These are phyloP conservation scores for Echium plantagineum DNA, from an alignment of 257 asterid species.

Conservation along the genomic window DNA sequence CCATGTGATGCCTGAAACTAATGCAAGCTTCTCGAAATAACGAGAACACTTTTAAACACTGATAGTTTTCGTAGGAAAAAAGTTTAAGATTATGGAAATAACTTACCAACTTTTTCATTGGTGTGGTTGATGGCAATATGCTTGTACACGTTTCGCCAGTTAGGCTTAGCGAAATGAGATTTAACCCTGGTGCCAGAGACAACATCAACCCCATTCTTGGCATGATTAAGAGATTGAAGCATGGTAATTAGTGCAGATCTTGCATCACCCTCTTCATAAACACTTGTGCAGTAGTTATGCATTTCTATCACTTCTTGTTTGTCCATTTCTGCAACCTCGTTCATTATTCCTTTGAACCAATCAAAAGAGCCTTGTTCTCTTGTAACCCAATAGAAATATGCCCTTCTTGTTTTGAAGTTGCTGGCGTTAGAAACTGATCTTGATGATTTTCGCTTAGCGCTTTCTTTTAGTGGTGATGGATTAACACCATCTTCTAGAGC, in stretches of 20 bases:
- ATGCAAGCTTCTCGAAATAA: too few relatives aligned
- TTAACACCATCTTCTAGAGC: not conserved
- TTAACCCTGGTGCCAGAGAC: constrained; percentile 56
- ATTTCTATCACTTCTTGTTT: constrained; percentile 49
- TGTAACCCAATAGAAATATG: constrained; percentile 77
- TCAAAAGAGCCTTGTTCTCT: constrained; percentile 71
- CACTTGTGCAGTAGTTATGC: constrained; percentile 69
- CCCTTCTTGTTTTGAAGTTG: constrained; percentile 29
- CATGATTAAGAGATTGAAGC: constrained; percentile 65
- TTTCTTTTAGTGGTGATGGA: not conserved
- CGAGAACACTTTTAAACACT: too few relatives aligned
- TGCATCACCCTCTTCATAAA: constrained; percentile 71
- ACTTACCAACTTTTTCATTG: constrained; percentile 47
- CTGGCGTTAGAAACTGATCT: not conserved
- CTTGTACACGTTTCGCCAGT: constrained; percentile 59
- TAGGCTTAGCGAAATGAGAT: constrained; percentile 61
- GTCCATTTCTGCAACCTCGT: constrained; percentile 55
- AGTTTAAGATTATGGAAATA: not conserved
- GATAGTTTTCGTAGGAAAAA: too few relatives aligned
- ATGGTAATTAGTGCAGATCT: constrained; percentile 63
- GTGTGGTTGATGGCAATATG: constrained; percentile 53
- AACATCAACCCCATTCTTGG: constrained; percentile 57
- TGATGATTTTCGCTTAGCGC: not conserved
- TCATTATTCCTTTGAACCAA: constrained; percentile 73
- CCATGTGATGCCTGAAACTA: too few relatives aligned